Base-by-base conservation (phyloP, 768 basidiomycete genomes). In the Pulveroboletus sp. region DNA sequence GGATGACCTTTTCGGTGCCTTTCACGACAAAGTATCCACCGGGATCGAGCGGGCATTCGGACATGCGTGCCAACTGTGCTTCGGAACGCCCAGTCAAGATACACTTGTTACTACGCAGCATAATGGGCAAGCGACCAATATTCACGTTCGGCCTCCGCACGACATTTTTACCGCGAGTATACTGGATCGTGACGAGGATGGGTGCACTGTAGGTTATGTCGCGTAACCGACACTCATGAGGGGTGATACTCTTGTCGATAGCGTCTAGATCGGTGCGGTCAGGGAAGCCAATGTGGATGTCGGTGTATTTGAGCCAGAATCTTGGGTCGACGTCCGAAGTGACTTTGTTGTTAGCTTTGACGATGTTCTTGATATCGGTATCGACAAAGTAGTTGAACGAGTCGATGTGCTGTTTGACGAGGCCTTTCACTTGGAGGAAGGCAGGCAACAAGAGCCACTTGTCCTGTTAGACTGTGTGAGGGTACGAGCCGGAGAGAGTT, bases 1-100 rank as follows among this genome's bases (percentile, higher is more conserved):
- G 76, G 58, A 99, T 99, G 60, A 99, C 96, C 72, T 98, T 99
- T 71, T 99, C 95, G 38, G 95, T 99, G 33, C 95, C 95, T 70
- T 94, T 97, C 45, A 99, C 96, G 51, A 99, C 87, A 68, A 99
- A 99, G 67, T 98, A 98, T 4, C 96, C 96, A n/a, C 96, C 96
- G 10, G 96, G 95, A 72, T 99, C 96, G 51, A 98, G 76, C 3
- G 96, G 96, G 68, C 96, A 99, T 69, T 99, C 96, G 10, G 80
- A 83, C 92, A 97, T 94, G 35, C 82, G 76, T n/a, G 96, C 96
- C 21, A 98, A 76, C 57, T 94, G 83, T 12, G 80, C 78, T 47
- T 91, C 87, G 24, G 72, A 81, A 58, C 81, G 80, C 4, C 84
- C 86, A 15, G 86, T 86, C 58, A 99, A 71, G 37, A 92, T 85